Conservation (phyloP, 2,329 filamentous ascomycete species). For the Pseudonectria foliicola region DNA sequence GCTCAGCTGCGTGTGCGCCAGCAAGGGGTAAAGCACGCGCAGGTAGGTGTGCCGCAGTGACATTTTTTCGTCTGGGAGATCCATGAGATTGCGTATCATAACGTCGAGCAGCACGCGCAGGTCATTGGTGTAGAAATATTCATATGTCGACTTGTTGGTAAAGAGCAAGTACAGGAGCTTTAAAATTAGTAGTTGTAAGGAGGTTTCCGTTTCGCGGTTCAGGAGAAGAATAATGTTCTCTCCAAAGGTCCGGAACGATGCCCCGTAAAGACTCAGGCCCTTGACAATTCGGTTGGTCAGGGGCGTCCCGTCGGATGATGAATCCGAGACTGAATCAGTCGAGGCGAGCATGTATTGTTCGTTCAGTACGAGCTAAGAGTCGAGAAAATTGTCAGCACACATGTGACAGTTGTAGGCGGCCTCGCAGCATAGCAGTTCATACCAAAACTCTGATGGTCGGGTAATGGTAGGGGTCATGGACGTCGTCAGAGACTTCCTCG, state of each 20-base stretch:
- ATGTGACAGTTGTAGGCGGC: not conserved
- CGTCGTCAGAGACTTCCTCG: slow-evolving; percentile 79
- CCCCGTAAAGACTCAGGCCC: slow-evolving; percentile 72
- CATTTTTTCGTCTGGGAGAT: slow-evolving; percentile 76
- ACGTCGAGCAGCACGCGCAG: slow-evolving; percentile 90
- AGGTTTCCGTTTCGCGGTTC: slow-evolving; percentile 91
- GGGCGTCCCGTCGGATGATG: slow-evolving; percentile 35
- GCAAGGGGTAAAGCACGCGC: slow-evolving; percentile 80
- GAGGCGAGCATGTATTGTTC: slow-evolving; percentile 92
- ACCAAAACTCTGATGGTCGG: slow-evolving; percentile 89
- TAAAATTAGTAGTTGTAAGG: slow-evolving; percentile 88
- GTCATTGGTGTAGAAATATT: slow-evolving; percentile 99
- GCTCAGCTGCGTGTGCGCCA: slow-evolving; percentile 85
- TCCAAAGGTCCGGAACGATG: slow-evolving; percentile 85
- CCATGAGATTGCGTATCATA: slow-evolving; percentile 92
- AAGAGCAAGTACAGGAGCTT: slow-evolving; percentile 95
- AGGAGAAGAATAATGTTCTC: slow-evolving; percentile 94
- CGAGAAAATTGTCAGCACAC: slow-evolving; percentile 10
- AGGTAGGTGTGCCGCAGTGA: slow-evolving; percentile 87
- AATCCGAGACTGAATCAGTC: slow-evolving; percentile 42
- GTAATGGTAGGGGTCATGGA: slow-evolving; percentile 90
- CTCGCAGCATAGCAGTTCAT: slow-evolving; percentile 27
- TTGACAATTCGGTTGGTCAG: slow-evolving; percentile 94
- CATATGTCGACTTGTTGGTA: slow-evolving; percentile 82
- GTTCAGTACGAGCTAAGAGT: slow-evolving; percentile 74